These are phyloP conservation scores for Kodamaea nitidulidarum DNA, from an alignment of 805 yeast species.

Conservation along the genomic window DNA sequence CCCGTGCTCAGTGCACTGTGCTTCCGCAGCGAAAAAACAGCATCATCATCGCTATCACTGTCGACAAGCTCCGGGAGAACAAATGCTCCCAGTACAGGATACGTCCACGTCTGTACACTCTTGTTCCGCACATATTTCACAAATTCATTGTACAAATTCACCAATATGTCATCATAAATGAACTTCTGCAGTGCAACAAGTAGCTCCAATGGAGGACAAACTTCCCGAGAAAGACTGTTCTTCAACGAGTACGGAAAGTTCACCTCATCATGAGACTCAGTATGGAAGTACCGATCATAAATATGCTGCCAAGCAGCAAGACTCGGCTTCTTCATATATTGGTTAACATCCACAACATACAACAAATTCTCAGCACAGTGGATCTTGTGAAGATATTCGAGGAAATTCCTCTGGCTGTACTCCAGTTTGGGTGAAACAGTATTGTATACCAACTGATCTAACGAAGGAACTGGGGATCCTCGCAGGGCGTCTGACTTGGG, in stretches of 20 bases:
- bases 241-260: conserved; percentile 28
- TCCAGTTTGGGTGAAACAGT: conserved; percentile 1
- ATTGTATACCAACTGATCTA: conserved; percentile 6
- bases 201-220: conserved; percentile 15
- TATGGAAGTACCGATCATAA: conserved; percentile 22
- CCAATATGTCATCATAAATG: conserved; percentile 28
- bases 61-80: conserved; percentile 6
- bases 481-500: too few species aligned
- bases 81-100: conserved; percentile 1
- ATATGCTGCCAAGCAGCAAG: conserved; percentile 24
- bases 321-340: conserved; percentile 13
- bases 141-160: conserved; percentile 30
- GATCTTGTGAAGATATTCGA: conserved; percentile 21
- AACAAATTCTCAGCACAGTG: conserved; percentile 39
- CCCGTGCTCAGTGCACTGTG: conserved; percentile 9
- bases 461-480: conserved; percentile 7
- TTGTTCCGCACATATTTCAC: conserved; percentile 13
- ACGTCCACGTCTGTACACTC: background rate
- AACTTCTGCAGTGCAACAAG: conserved; percentile 15
- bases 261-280: conserved; percentile 29
- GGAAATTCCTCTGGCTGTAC: conserved; percentile 16
- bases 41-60: conserved; percentile 8
- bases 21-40: conserved; percentile 5
- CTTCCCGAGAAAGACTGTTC: conserved; percentile 16
- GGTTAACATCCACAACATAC: conserved; percentile 25